phyloP scores from a whole-genome alignment of 78 protist species.

The Capsaspora owczarzaki region DNA sequence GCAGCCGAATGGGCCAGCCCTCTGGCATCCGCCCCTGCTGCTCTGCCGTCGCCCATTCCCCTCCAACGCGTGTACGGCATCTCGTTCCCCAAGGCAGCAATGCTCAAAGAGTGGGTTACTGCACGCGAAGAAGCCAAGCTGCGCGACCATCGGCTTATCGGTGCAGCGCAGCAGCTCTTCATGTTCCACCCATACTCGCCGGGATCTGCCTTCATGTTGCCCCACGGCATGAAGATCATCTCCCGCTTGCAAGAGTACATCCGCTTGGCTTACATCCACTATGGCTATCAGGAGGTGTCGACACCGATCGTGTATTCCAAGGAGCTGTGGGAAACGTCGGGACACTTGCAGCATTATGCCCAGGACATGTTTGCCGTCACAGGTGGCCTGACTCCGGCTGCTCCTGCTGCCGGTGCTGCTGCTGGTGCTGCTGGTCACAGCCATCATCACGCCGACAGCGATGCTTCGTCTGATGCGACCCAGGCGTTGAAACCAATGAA shows the following conservation, averaged over 20 bases:
- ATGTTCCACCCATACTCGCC: conserved; percentile 89
- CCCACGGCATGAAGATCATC: conserved; percentile 95
- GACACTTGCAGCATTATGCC: conserved; percentile 95
- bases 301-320: conserved; percentile 92
- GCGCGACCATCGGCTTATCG: conserved; percentile 95
- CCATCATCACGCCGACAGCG: conserved; percentile 19
- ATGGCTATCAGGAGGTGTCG: conserved; percentile 84
- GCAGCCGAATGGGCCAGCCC: conserved; percentile 73
- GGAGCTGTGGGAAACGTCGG: conserved; percentile 92
- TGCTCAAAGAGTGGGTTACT: conserved; percentile 64
- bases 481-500: conserved; percentile 97
- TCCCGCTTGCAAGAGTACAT: conserved; percentile 75
- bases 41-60: too few relatives aligned
- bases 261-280: conserved; percentile 39
- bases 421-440: not conserved
- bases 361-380: conserved; percentile 26
- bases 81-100: conserved; percentile 85
- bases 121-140: conserved; percentile 77
- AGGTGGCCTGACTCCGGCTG: not conserved
- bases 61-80: conserved; percentile 97
- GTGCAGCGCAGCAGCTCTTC: conserved; percentile 82
- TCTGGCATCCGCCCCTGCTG: too few relatives aligned
- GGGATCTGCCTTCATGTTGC: conserved; percentile 94
- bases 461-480: conserved; percentile 49
- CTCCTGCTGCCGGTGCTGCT: not conserved